phyloP scores from a whole-genome alignment of 352 stramenopile genomes.

The Thalassiosira mediterranea region DNA sequence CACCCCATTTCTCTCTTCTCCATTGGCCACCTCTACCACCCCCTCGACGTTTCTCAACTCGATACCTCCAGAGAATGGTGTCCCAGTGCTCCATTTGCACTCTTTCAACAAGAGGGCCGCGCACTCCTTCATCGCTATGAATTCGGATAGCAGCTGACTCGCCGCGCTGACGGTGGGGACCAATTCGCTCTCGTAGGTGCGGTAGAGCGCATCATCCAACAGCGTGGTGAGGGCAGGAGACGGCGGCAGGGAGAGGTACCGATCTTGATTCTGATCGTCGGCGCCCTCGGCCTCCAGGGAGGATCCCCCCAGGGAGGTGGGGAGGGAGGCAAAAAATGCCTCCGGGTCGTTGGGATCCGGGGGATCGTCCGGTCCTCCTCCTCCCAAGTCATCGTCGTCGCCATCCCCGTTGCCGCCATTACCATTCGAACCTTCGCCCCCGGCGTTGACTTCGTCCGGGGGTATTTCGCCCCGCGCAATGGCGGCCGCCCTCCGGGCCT shows the following conservation, averaged over 20 bases:
- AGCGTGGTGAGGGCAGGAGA: constrained; percentile 73
- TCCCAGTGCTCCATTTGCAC: constrained; percentile 39
- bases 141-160: constrained; percentile 57
- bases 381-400: too few relatives aligned
- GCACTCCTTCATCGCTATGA: constrained; percentile 70
- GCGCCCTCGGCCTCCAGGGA: too few relatives aligned
- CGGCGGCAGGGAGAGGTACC: constrained; percentile 17
- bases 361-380: too few relatives aligned
- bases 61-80: constrained; percentile 30
- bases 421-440: too few relatives aligned
- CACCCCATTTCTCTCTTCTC: constrained; percentile 3
- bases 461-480: too few relatives aligned
- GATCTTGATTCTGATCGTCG: too few relatives aligned
- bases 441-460: too few relatives aligned
- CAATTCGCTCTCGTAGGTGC: constrained; percentile 68
- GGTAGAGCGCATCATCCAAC: constrained; percentile 74
- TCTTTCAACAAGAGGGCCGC: constrained; percentile 54
- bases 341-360: too few relatives aligned
- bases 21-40: background rate
- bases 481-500: too few relatives aligned
- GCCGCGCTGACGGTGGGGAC: constrained; percentile 62
- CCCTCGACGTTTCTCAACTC: background rate
- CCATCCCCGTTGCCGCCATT: too few relatives aligned
- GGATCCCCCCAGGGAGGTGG: too few relatives aligned
- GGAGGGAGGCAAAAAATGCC: too few relatives aligned